Evolutionary conservation across 768 basidiomycete genomes (phyloP), one percentile per base, ranked within the genome.

Genomic region (Boletus vermiculosoides): DNA sequence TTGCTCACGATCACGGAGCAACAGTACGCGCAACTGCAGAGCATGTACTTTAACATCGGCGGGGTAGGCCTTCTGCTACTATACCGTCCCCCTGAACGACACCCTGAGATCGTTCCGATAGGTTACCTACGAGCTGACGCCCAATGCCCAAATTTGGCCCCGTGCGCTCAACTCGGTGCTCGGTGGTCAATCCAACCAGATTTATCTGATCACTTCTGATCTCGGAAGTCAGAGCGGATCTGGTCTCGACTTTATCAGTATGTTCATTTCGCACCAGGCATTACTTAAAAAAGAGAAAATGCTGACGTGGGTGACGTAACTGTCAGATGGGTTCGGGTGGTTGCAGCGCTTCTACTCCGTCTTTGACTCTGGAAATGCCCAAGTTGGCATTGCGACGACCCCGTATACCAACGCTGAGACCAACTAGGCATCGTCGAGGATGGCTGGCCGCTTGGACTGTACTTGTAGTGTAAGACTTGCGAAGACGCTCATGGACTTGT

Each of bases 61-160:
- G 72, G 66, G 12, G 78, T 80, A 56, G 7, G 59, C 68, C 47
- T 39, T 41, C 25, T 5, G 12, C 34, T 5, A 34, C 28, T 3
- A 2, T 36, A 16, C 15, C 4, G 4, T 6, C 5, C 1, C 8
- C 36, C 25, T 22, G 33, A 50, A 25, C 40, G 51, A 31, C 20
- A 23, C 48, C 55, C 15, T 34, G 25, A 56, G 28, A 44, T 50
- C 7, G n/a, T 37, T 37, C 25, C 8, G 46, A 44, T 57, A 83
- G 80, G 71, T 71, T 16, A 78, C 77, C 10, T 85, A 77, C 62
- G 81, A 82, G 67, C 61, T 88, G 54, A 83, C 81, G 3, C 66
- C 82, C 16, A 84, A 87, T 62, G 86, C 83, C 4, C 87, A 90
- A 76, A 82, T 85, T 59, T 88, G 86, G 84, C 86, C 86, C 0